Evolutionary conservation across 2,329 filamentous ascomycete species (phyloP).

Genomic region (Simplicillium sp.): DNA sequence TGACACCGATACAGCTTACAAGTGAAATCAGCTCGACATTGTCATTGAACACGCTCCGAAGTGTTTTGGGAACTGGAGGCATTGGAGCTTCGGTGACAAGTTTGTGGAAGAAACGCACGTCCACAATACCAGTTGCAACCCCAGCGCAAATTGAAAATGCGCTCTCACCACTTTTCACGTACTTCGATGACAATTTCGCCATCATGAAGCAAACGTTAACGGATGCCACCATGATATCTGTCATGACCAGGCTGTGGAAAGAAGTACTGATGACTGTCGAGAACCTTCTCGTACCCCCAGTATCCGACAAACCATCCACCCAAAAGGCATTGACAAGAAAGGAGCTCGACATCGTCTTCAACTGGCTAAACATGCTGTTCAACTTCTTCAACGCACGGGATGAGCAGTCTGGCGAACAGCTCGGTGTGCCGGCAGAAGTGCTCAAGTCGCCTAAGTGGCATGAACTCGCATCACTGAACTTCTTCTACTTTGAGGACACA

Average conservation of each 20-base stretch:
- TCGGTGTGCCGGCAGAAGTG: constrained; percentile 83
- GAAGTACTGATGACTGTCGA: constrained; percentile 92
- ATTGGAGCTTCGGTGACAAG: constrained; percentile 65
- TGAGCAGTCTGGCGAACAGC: constrained; percentile 67
- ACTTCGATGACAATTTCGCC: constrained; percentile 97
- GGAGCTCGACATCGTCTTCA: constrained; percentile 90
- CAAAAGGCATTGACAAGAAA: constrained; percentile 77
- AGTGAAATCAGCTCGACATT: constrained; percentile 86
- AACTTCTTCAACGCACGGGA: constrained; percentile 93
- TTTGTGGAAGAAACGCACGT: constrained; percentile 52
- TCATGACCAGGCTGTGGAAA: constrained; percentile 98
- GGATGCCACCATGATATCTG: constrained; percentile 91
- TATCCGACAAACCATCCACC: constrained; percentile 87
- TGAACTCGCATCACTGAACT: constrained; percentile 90
- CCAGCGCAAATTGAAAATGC: constrained; percentile 70
- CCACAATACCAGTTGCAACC: constrained; percentile 48
- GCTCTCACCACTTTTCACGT: constrained; percentile 75
- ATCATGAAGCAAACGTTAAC: constrained; percentile 98
- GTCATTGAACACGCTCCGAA: constrained; percentile 70
- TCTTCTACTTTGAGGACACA: constrained; percentile 95
- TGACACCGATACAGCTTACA: constrained; percentile 53
- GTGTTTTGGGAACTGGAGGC: constrained; percentile 61
- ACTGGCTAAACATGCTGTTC: constrained; percentile 84
- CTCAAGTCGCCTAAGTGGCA: constrained; percentile 97
- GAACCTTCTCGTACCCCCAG: constrained; percentile 76